phyloP scores from a whole-genome alignment of 495 filamentous ascomycete genomes.

The Talaromyces thailandensis region DNA sequence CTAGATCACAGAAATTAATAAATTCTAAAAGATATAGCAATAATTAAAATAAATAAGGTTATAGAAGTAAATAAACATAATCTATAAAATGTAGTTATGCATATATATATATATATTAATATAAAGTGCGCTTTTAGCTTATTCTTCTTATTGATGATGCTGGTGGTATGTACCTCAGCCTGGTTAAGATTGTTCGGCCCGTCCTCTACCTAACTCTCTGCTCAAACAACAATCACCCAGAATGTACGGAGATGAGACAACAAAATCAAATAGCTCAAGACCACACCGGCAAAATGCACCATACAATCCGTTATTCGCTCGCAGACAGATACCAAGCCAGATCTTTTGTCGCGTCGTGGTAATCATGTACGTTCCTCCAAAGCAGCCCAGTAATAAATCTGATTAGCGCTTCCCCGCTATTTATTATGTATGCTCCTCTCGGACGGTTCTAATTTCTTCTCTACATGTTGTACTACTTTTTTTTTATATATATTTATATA shows the following conservation, averaged over 20 bases:
- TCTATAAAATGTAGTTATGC: neutral
- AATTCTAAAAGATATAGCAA: neutral
- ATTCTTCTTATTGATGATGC: neutral
- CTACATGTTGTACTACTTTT: neutral
- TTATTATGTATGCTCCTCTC: neutral
- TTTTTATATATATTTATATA: neutral
- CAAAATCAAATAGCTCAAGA: neutral
- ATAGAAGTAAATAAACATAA: neutral
- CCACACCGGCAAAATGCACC: neutral
- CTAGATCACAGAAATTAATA: neutral
- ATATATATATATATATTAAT: neutral
- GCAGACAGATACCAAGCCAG: neutral
- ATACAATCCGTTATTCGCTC: neutral
- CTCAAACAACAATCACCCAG: neutral
- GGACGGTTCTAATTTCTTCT: neutral
- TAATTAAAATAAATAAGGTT: neutral
- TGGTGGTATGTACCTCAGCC: neutral
- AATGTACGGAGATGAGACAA: neutral
- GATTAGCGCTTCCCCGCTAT: neutral
- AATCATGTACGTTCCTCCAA: slow-evolving; percentile 1
- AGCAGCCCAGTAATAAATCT: neutral
- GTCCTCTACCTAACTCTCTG: neutral
- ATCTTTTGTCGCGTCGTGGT: neutral
- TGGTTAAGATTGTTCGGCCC: neutral
- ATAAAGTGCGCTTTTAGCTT: neutral